A percentile compares a stretch with the other conserved stretches of the same genome.
These are phyloP conservation scores for Vaccinium macrocarpon DNA, from an alignment of 148 eudicot species.

Conservation along the genomic window DNA sequence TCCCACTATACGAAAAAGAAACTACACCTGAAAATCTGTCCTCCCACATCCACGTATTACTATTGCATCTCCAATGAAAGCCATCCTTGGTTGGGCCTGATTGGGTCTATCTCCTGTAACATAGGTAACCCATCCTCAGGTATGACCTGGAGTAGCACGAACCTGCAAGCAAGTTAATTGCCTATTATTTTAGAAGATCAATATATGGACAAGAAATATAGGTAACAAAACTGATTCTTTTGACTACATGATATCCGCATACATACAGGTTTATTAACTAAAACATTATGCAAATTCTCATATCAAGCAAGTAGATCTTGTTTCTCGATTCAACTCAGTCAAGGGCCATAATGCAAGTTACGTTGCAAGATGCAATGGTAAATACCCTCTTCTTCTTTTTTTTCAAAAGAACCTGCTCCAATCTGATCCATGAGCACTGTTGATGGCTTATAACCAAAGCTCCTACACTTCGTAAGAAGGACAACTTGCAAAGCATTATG, in stretches of 20 bases:
- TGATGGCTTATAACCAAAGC: too few relatives aligned
- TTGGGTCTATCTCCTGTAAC: slow-evolving; percentile 73
- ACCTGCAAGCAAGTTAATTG: slow-evolving; percentile 47
- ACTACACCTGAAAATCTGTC: too few relatives aligned
- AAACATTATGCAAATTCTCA: not conserved
- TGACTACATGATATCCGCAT: not conserved
- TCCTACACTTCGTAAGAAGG: too few relatives aligned
- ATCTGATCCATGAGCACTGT: too few relatives aligned
- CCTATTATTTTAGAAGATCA: not conserved
- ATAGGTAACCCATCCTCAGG: slow-evolving; percentile 76
- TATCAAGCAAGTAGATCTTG: not conserved
- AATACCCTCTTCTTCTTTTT: too few relatives aligned
- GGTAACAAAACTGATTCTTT: not conserved
- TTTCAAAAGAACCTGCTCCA: too few relatives aligned
- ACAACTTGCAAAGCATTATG: too few relatives aligned
- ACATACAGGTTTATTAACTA: not conserved
- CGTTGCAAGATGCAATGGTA: too few relatives aligned
- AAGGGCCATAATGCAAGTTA: not conserved
- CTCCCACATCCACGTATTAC: slow-evolving; percentile 97
- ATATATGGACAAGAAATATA: not conserved
- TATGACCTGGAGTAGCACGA: slow-evolving; percentile 95
- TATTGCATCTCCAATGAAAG: slow-evolving; percentile 91
- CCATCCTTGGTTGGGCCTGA: slow-evolving; percentile 91
- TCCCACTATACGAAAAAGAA: not conserved
- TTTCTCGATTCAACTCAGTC: not conserved